Evolutionary conservation across 331 rosid species (phyloP), one percentile per base, ranked within the genome.

Genomic region (Rosa hybrid): DNA sequence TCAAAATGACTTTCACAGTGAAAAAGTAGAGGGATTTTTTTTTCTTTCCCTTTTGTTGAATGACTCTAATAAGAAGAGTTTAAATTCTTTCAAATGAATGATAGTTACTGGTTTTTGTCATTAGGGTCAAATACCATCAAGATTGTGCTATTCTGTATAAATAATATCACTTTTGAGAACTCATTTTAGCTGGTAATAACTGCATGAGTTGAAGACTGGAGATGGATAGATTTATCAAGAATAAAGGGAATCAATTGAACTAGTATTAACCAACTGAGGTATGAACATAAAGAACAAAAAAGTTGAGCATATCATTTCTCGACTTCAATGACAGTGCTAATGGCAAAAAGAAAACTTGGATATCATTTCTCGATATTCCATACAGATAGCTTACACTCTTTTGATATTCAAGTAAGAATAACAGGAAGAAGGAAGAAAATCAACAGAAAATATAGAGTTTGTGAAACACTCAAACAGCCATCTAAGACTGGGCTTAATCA

Each of bases 1-100:
- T 64, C 72, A 46, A 41, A 11, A 74, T n/a, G 50, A 21, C 64
- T 69, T 41, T 76, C 23, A 76, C 77, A 77, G 75, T 71, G 74
- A 59, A 76, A 76, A 85, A 71, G 71, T 45, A 45, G 72, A n/a
- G 63, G 34, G 20, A 48, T 1, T 0, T 34, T 53, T 67, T 57
- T n/a, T 10, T 30, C 0, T 8, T 10, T 30, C 0, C 5, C 27
- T 59, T n/a, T 59, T 59, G 11, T 21, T 21, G 34, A 59, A 12
- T 21, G 38, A 10, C 16, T 50, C 54, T 59, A 21, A 21, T 3
- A 57, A 57, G 13, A 59, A 10, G 65, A 7, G 7, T 59, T 59
- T 10, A 6, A 59, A 3, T 4, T 10, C 23, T 21, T 59, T 59
- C 34, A 59, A 21, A 59, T 59, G 65, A 45, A 45, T 2, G 12